phyloP scores from a whole-genome alignment of 331 rosid species.

The Quercus lobata region DNA sequence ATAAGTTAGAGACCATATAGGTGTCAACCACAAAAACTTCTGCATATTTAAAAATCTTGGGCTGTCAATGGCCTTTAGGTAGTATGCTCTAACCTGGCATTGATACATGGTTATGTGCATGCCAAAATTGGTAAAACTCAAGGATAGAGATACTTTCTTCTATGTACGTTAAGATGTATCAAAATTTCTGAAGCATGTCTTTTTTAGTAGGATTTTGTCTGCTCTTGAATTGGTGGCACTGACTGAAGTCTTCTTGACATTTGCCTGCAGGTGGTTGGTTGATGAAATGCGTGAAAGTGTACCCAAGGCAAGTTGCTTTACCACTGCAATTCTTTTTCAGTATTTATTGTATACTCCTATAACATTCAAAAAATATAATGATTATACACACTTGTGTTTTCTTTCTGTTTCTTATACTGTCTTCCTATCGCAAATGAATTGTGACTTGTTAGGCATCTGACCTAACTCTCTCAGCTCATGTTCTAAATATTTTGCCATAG shows the following conservation, averaged over 20 bases:
- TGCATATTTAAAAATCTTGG: neutral
- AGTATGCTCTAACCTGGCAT: constrained; percentile 9
- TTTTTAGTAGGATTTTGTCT: neutral
- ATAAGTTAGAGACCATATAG: constrained; percentile 18
- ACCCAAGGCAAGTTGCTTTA: constrained; percentile 61
- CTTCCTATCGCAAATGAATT: neutral
- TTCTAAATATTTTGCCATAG: neutral
- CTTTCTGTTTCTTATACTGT: neutral
- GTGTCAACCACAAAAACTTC: neutral
- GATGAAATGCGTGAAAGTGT: constrained; percentile 91
- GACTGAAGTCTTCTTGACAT: constrained; percentile 18
- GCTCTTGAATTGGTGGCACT: constrained; percentile 16
- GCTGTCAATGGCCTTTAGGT: neutral
- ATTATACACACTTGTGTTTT: neutral
- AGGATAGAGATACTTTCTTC: neutral
- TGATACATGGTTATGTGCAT: neutral
- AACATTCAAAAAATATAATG: neutral
- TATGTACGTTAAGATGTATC: neutral
- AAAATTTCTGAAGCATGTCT: neutral
- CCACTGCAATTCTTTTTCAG: neutral
- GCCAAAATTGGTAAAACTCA: neutral
- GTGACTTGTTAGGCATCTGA: neutral
- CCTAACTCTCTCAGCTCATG: neutral
- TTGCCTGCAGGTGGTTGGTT: constrained; percentile 77
- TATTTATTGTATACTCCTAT: neutral